Conservation (phyloP, 768 basidiomycete species). For the Fomitopsis serialis region DNA sequence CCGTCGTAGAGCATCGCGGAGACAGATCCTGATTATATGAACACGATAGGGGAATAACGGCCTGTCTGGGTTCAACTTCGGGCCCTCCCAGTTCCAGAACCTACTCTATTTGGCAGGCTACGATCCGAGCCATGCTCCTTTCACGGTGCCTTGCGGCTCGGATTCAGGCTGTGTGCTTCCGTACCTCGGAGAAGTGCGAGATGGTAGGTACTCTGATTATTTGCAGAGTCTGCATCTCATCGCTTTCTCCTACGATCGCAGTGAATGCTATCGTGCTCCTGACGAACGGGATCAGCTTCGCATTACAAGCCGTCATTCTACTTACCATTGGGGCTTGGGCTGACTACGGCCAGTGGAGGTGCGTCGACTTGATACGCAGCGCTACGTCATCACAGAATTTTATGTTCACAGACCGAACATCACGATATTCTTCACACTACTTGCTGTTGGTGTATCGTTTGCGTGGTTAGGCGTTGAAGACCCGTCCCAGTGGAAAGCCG, state of each 20-base stretch:
- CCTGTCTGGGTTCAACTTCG: constrained; percentile 65
- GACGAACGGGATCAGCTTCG: constrained; percentile 77
- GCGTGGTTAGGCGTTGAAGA: constrained; percentile 74
- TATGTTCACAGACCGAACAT: constrained; percentile 56
- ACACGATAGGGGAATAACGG: constrained; percentile 54
- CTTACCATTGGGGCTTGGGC: constrained; percentile 73
- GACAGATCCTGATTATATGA: neutral
- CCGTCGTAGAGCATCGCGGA: neutral
- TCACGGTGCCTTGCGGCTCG: constrained; percentile 41
- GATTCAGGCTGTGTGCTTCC: constrained; percentile 57
- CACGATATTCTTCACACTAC: constrained; percentile 65
- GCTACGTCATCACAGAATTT: neutral
- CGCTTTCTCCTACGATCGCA: constrained; percentile 21
- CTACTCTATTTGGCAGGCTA: constrained; percentile 69
- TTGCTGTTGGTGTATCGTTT: constrained; percentile 65
- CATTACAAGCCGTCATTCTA: constrained; percentile 64
- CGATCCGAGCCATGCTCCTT: constrained; percentile 55
- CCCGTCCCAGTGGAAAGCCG: constrained; percentile 58
- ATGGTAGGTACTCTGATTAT: constrained; percentile 28
- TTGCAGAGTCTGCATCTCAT: no score
- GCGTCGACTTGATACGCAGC: no score
- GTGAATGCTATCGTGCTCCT: constrained; percentile 76
- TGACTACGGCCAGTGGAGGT: constrained; percentile 81
- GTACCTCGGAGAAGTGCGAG: constrained; percentile 55
- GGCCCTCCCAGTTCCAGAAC: constrained; percentile 73